Conservation (phyloP, 306 rosid genomes). For the Begonia loranthoides region DNA sequence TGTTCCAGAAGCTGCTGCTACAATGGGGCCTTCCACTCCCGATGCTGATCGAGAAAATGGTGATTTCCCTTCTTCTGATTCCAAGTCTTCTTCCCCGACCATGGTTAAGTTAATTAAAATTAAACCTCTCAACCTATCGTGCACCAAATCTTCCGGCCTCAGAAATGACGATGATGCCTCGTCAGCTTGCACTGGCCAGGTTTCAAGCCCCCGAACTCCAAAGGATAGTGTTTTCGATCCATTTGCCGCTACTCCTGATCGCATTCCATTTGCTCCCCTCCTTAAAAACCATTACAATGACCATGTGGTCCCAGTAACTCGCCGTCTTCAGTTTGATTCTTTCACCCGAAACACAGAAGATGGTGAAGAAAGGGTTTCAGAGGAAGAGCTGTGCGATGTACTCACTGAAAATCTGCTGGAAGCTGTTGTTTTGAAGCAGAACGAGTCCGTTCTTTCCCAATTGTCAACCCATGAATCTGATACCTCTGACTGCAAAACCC, state of each 20-base stretch:
- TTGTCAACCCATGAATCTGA: conserved; percentile 13
- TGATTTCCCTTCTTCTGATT: conserved; percentile 24
- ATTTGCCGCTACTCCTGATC: conserved; percentile 52
- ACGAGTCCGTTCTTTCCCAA: conserved; percentile 23
- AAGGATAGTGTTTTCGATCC: conserved; percentile 56
- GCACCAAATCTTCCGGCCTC: conserved; percentile 8
- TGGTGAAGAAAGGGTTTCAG: conserved; percentile 29
- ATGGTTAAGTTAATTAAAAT: conserved; percentile 7
- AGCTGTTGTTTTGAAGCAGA: conserved; percentile 37
- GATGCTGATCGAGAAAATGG: conserved; percentile 39
- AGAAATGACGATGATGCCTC: conserved; percentile 5
- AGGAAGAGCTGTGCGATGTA: conserved; percentile 44
- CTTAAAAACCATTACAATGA: conserved; percentile 26
- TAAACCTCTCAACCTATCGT: conserved; percentile 15
- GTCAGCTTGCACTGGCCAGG: conserved; percentile 6
- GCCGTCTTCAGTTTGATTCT: conserved; percentile 42
- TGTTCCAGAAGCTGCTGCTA: conserved; percentile 7
- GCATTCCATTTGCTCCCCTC: conserved; percentile 32
- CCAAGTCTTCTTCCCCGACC: conserved; percentile 31
- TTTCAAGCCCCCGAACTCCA: conserved; percentile 50
- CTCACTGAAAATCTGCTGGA: conserved; percentile 45
- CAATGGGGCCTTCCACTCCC: conserved; percentile 56
- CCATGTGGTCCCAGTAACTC: conserved; percentile 21
- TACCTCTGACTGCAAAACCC: conserved; percentile 31
- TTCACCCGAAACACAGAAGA: conserved; percentile 7